Percentiles rank a stretch among this genome's conserved stretches.
Conservation (phyloP, 202 grass and related monocot genomes). For the Miscanthus sacchariflorus region DNA sequence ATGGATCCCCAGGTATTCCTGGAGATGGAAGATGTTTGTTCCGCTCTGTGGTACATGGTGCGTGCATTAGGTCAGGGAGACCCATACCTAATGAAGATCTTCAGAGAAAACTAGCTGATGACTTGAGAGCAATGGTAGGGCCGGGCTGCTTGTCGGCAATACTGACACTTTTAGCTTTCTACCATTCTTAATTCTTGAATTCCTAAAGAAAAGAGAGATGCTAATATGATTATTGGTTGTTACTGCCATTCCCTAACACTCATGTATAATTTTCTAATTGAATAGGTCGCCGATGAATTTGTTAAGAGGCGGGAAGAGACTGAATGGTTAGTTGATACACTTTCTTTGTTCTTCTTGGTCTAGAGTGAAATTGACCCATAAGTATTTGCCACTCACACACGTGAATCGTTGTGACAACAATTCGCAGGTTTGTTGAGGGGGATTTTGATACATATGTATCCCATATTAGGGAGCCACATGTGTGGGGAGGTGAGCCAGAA, state of each 20-base stretch:
- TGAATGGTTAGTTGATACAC: conserved; percentile 70
- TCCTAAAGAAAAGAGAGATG: neutral
- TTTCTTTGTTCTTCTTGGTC: neutral
- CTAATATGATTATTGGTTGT: conserved; percentile 20
- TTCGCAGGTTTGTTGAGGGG: conserved; percentile 83
- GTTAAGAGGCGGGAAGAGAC: conserved; percentile 72
- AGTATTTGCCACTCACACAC: neutral
- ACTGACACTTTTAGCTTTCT: neutral
- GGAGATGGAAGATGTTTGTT: conserved; percentile 96
- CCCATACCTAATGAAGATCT: conserved; percentile 65
- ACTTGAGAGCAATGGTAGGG: conserved; percentile 76
- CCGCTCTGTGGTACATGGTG: conserved; percentile 81
- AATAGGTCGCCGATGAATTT: conserved; percentile 87
- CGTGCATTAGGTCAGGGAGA: conserved; percentile 57
- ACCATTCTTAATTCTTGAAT: neutral
- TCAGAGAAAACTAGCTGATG: conserved; percentile 88
- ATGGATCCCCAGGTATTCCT: conserved; percentile 74
- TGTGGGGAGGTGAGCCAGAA: conserved; percentile 96
- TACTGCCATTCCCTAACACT: neutral
- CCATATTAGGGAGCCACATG: conserved; percentile 76
- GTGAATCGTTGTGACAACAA: neutral
- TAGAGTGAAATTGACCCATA: neutral
- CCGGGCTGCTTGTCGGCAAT: neutral
- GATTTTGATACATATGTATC: conserved; percentile 92
- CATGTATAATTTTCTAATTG: conserved; percentile 24